These are phyloP conservation scores for Colletotrichum eremochloae DNA, from an alignment of 2,329 filamentous ascomycete genomes.

Conservation along the genomic window DNA sequence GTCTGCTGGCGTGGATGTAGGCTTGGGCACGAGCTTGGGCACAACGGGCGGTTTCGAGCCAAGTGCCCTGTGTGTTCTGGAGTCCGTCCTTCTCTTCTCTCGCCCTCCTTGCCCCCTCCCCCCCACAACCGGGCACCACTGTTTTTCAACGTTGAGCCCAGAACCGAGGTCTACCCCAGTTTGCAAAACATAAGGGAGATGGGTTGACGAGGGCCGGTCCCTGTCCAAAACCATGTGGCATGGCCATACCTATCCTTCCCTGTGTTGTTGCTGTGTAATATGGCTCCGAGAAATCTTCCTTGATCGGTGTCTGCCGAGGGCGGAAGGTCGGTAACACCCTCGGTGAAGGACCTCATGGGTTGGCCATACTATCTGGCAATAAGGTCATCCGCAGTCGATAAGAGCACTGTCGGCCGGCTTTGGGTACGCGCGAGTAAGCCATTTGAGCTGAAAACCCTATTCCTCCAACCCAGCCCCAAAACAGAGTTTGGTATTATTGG, in stretches of 20 bases:
- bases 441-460: neutral
- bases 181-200: slow-evolving; percentile 19
- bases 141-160: slow-evolving; percentile 29
- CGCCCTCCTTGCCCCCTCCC: neutral
- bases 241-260: slow-evolving; percentile 31
- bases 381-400: neutral
- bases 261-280: slow-evolving; percentile 15
- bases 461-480: neutral
- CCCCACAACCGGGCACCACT: neutral
- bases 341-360: slow-evolving; percentile 4
- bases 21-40: slow-evolving; percentile 29
- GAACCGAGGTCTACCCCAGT: slow-evolving; percentile 37
- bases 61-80: slow-evolving; percentile 22
- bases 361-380: neutral
- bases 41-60: slow-evolving; percentile 27
- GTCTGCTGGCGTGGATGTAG: slow-evolving; percentile 29
- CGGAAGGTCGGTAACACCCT: neutral
- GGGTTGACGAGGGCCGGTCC: slow-evolving; percentile 25
- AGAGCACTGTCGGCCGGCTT: neutral
- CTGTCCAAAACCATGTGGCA: slow-evolving; percentile 41
- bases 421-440: neutral
- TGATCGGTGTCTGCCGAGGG: slow-evolving; percentile 1
- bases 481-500: slow-evolving; percentile 14
- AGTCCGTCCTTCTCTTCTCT: slow-evolving; percentile 10
- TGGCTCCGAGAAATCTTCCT: slow-evolving; percentile 11